These are phyloP conservation scores for Groenewaldozyma auringiensis DNA, from an alignment of 1,139 yeast species.

Conservation along the genomic window DNA sequence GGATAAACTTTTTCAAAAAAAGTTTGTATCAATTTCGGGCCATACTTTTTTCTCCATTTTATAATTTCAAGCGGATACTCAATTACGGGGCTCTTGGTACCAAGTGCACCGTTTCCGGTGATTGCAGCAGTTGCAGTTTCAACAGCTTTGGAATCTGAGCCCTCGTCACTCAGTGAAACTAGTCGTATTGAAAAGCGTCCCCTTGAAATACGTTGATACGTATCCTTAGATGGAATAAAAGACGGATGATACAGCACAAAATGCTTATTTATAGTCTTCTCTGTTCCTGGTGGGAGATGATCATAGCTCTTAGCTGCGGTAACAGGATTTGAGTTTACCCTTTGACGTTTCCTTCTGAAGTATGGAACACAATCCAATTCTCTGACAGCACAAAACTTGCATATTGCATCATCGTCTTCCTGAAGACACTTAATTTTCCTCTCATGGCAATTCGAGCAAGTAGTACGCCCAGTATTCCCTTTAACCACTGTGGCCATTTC, in stretches of 20 bases:
- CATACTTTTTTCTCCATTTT: not conserved
- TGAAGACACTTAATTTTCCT: not conserved
- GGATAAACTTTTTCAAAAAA: not conserved
- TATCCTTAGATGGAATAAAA: not conserved
- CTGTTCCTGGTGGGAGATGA: not conserved
- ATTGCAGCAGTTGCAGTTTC: not conserved
- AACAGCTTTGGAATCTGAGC: not conserved
- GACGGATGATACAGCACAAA: not conserved
- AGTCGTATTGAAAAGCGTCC: not conserved
- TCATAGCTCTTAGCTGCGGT: too few relatives aligned
- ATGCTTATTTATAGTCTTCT: not conserved
- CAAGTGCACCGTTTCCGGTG: not conserved
- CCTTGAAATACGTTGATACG: not conserved
- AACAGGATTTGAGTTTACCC: not conserved
- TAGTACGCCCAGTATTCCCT: not conserved
- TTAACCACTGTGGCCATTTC: not conserved
- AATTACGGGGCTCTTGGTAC: not conserved
- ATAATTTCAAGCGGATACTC: not conserved
- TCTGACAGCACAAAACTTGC: not conserved
- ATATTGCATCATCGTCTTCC: not conserved
- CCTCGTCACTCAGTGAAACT: not conserved
- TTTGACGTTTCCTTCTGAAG: not conserved
- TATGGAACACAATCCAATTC: not conserved
- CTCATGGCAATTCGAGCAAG: not conserved
- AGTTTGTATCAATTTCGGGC: not conserved